These are phyloP conservation scores for Metschnikowia hibisci DNA, from an alignment of 805 yeast species.

Conservation along the genomic window DNA sequence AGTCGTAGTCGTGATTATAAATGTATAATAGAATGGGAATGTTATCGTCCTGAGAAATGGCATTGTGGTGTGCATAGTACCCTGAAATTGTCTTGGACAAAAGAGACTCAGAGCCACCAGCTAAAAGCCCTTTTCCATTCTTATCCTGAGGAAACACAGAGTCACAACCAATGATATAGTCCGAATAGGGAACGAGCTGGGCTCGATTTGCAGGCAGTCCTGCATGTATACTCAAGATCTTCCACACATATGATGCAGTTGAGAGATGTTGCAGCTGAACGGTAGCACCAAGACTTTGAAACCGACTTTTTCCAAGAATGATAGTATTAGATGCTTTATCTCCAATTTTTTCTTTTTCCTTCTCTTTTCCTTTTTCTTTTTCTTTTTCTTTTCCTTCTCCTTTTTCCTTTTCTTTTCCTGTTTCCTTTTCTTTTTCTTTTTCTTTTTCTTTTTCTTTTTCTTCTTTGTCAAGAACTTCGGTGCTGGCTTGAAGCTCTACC, in stretches of 20 bases:
- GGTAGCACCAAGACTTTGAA: conserved; percentile 57
- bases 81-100: conserved; percentile 63
- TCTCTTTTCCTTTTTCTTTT: no score
- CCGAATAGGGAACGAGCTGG: conserved; percentile 79
- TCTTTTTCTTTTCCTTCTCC: conserved; percentile 8
- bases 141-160: conserved; percentile 57
- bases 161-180: conserved; percentile 74
- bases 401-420: not conserved
- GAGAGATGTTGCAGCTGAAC: conserved; percentile 74
- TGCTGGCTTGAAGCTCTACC: conserved; percentile 17
- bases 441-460: conserved; percentile 1
- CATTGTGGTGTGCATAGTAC: conserved; percentile 45
- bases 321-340: not conserved
- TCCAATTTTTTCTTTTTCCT: no score
- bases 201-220: conserved; percentile 80
- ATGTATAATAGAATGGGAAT: conserved; percentile 49
- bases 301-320: conserved; percentile 27
- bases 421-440: no score
- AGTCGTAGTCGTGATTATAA: conserved; percentile 83
- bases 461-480: conserved; percentile 8
- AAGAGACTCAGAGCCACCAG: conserved; percentile 83
- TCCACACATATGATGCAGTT: conserved; percentile 83
- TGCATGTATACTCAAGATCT: conserved; percentile 67
- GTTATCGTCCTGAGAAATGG: conserved; percentile 29
- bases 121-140: conserved; percentile 57